Base-by-base conservation (phyloP, 495 filamentous ascomycete species). In the Viridothelium virens region DNA sequence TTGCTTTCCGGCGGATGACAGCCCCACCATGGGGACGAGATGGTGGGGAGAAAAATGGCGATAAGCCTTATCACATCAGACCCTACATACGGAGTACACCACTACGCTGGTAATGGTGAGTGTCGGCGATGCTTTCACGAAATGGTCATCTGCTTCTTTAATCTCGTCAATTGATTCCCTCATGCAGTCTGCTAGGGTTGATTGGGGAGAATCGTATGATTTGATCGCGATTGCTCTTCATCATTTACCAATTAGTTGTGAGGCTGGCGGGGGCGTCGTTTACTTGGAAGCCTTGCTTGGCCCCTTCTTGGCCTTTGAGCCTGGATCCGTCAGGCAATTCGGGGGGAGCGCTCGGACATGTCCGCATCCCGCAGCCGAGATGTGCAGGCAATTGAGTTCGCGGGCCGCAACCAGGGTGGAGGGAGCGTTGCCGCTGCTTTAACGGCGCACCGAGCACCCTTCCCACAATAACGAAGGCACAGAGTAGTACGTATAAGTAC, bases 51-150 rank as follows among this genome's bases (percentile, higher is more conserved):
- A 10, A 36, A 31, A 59, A 7, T 11, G 5, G 53, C 53, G 53
- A 59, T 59, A 59, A 59, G 53, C 53, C 11, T 59, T 59, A 59
- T 59, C 53, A 36, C 36, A 59, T 59, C 53, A 36, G 53, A 59
- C 53, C 53, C 53, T 59, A 7, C 10, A 53, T 44, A 25, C 41
- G 41, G 7, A 53, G 48, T 18, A 18, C 48, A 36, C 31, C 53
- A 59, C 36, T 6, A 18, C 3, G 53, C 7, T 34, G 25, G 31
- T 11, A 5, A 7, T 36, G 7, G 18, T 7, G 53, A 36, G 48
- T 34, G 11, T 7, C 7, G 3, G 36, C 7, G 53, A 59, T 59
- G 53, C 53, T 36, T 36, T 18, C 31, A 59, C 53, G 5, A 34
- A 9, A 18, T 7, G 53, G 53, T 59, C 53, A 59, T 59, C 53